A percentile compares a stretch with the other conserved stretches of the same genome.
Evolutionary conservation across 768 basidiomycete genomes (phyloP).

Genomic region (Tricholomella constricta): DNA sequence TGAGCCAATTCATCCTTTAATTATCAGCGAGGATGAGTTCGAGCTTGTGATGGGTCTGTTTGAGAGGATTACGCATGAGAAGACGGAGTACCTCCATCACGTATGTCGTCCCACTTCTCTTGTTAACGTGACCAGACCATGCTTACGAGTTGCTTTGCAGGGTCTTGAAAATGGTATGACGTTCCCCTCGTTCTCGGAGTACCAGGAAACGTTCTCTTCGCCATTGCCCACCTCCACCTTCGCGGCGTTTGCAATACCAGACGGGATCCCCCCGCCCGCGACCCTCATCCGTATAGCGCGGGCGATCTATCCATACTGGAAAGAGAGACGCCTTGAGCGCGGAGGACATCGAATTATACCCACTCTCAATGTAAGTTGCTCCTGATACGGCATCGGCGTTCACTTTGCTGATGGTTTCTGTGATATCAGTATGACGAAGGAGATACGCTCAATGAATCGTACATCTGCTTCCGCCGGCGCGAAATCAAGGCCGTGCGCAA

Average conservation of each 20-base stretch:
- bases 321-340: slow-evolving; percentile 76
- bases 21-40: slow-evolving; percentile 88
- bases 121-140: neutral
- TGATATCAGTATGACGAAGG: slow-evolving; percentile 78
- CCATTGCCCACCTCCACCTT: slow-evolving; percentile 65
- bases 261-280: slow-evolving; percentile 65
- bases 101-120: slow-evolving; percentile 47
- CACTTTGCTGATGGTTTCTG: neutral
- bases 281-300: slow-evolving; percentile 71
- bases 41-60: slow-evolving; percentile 95
- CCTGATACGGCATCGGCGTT: neutral
- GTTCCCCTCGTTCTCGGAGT: slow-evolving; percentile 74
- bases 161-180: slow-evolving; percentile 65
- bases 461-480: slow-evolving; percentile 94
- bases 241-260: slow-evolving; percentile 66
- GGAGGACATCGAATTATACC: slow-evolving; percentile 88
- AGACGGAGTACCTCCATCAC: slow-evolving; percentile 86
- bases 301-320: slow-evolving; percentile 87
- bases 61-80: slow-evolving; percentile 89
- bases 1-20: slow-evolving; percentile 61
- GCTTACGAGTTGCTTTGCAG: slow-evolving; percentile 36
- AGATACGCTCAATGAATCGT: slow-evolving; percentile 88
- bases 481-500: slow-evolving; percentile 95
- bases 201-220: slow-evolving; percentile 65
- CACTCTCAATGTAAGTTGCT: slow-evolving; percentile 70